Percentiles rank a stretch among this genome's conserved stretches.
phyloP scores from a whole-genome alignment of 805 yeast genomes.

The Citeromyces nyonsensis region DNA sequence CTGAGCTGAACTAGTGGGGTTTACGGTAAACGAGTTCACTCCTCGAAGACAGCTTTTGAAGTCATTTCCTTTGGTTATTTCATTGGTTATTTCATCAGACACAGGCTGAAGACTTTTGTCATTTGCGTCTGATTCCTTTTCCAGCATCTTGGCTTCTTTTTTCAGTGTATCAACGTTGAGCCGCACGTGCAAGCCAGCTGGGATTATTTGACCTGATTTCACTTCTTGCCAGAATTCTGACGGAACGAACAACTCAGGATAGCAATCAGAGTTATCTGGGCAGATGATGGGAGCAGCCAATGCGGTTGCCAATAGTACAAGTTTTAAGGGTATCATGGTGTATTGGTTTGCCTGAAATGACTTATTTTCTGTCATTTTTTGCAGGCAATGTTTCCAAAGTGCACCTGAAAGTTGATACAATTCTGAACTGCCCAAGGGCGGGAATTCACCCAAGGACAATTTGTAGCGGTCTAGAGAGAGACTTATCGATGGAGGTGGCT shows the following conservation, averaged over 20 bases:
- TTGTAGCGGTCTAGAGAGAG: no score
- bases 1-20: no score
- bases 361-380: no score
- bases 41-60: slow-evolving; percentile 5
- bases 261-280: slow-evolving; percentile 23
- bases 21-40: not conserved
- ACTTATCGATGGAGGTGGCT: no score
- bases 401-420: no score
- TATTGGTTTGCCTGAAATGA: no score
- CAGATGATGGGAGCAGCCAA: no score
- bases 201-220: slow-evolving; percentile 58
- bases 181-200: slow-evolving; percentile 67
- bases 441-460: no score
- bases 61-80: slow-evolving; percentile 6
- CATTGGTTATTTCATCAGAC: not conserved
- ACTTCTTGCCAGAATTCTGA: slow-evolving; percentile 54
- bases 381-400: no score
- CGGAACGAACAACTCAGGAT: slow-evolving; percentile 50
- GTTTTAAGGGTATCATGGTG: no score
- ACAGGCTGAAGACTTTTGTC: not conserved
- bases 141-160: slow-evolving; percentile 52
- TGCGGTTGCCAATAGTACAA: no score
- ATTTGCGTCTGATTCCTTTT: slow-evolving; percentile 6
- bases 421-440: no score
- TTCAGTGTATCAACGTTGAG: slow-evolving; percentile 58